Evolutionary conservation across 805 yeast genomes (phyloP), one percentile per base, ranked within the genome.

Genomic region (Teunomyces barrocoloradensis): DNA sequence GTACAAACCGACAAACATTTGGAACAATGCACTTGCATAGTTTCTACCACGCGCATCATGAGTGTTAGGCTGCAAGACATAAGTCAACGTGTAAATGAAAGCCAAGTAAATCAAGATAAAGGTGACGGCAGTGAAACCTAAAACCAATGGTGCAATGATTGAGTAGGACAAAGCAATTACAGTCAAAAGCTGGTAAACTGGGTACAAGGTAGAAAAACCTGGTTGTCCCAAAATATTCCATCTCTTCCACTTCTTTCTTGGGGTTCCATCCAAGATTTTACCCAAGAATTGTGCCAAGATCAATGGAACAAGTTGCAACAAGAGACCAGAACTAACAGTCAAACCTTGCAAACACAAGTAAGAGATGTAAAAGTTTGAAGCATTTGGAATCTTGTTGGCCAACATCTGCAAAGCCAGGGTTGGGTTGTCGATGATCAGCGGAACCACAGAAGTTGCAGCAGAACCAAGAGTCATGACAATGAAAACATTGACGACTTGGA

Each of bases 191-290:
- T 90, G 86, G 64, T 84, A 84, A 9, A 77, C 73, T 6, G 97
- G 97, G 68, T 87, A 92, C 11, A 81, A 71, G 13, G 87, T 82
- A 43, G 97, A 96, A 87, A 91, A 90, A 20, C 80, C 77, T 38
- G 91, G 87, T 36, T 78, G 74, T 10, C 82, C 77, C 56, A 92
- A 72, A 1, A 73, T 75, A 63, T 80, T 81, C 62, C 68, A 80
- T 60, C 96, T 82, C 50, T 66, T 80, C 97, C 97, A 92, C 72
- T 85, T 87, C 68, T 89, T 84, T 70, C 98, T 83, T 51, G 98
- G 98, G 5, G 98, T 89, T 45, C 79, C 77, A 64, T 90, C 96
- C 51, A 94, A 76, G 18, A 89, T 50, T 53, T 72, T 73, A 27
- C 94, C 88, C 49, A 91, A 72, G 32, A 85, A 70, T 61, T 86